phyloP scores from a whole-genome alignment of 768 basidiomycete genomes.

The Exsudoporus frostii region DNA sequence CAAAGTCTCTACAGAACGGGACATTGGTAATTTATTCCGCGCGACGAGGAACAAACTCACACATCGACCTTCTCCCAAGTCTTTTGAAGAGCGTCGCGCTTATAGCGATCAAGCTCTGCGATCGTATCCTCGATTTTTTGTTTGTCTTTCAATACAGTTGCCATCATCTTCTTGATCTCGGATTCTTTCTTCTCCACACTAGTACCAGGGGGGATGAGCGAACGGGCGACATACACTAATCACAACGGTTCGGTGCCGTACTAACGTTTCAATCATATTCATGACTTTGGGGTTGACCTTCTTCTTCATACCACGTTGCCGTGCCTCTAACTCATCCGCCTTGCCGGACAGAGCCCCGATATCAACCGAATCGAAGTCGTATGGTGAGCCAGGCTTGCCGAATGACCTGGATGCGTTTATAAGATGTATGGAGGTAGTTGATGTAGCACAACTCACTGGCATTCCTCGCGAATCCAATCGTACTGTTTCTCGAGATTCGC shows the following conservation, averaged over 20 bases:
- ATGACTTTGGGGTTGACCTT: slow-evolving; percentile 95
- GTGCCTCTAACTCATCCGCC: slow-evolving; percentile 68
- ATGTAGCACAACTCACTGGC: slow-evolving; percentile 55
- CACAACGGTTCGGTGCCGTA: not conserved
- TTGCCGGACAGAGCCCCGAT: slow-evolving; percentile 57
- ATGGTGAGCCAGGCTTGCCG: slow-evolving; percentile 74
- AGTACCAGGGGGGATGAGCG: slow-evolving; percentile 1
- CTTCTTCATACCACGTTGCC: slow-evolving; percentile 87
- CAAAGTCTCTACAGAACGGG: slow-evolving; percentile 71
- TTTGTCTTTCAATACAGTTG: slow-evolving; percentile 87
- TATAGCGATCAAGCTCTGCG: slow-evolving; percentile 88
- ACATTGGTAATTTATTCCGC: not conserved
- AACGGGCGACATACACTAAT: not conserved
- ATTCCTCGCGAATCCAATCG: slow-evolving; percentile 88
- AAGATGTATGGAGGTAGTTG: not conserved
- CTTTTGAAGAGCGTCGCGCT: slow-evolving; percentile 87
- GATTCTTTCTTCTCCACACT: slow-evolving; percentile 94
- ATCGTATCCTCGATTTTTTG: slow-evolving; percentile 94
- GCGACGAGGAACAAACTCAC: slow-evolving; percentile 41
- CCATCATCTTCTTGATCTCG: slow-evolving; percentile 83
- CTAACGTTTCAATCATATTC: slow-evolving; percentile 92
- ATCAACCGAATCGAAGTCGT: slow-evolving; percentile 73
- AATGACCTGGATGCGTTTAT: slow-evolving; percentile 57
- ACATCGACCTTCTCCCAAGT: slow-evolving; percentile 96
- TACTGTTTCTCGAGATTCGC: slow-evolving; percentile 74